These are phyloP conservation scores for Candida sanyaensis DNA, from an alignment of 1,139 yeast genomes.

Conservation along the genomic window DNA sequence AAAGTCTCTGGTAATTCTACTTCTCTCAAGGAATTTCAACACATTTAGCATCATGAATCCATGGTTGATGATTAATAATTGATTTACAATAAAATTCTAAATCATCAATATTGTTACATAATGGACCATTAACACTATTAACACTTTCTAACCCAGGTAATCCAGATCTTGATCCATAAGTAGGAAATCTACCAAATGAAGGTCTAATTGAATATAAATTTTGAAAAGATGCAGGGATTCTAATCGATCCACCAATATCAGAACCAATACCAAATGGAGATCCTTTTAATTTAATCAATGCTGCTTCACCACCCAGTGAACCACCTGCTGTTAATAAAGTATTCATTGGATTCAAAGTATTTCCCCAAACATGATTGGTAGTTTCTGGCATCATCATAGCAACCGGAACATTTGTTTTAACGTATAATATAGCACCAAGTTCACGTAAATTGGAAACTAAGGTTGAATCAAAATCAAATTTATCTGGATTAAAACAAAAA, in stretches of 20 bases:
- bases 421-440: slow-evolving; percentile 66
- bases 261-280: slow-evolving; percentile 70
- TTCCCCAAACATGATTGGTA: slow-evolving; percentile 40
- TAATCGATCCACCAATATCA: slow-evolving; percentile 78
- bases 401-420: slow-evolving; percentile 48
- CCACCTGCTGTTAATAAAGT: slow-evolving; percentile 52
- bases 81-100: slow-evolving; percentile 59
- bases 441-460: slow-evolving; percentile 25
- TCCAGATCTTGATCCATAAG: slow-evolving; percentile 43
- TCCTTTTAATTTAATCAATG: slow-evolving; percentile 63
- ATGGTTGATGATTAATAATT: slow-evolving; percentile 64
- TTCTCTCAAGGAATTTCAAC: slow-evolving; percentile 61
- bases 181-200: slow-evolving; percentile 59
- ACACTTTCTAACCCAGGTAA: slow-evolving; percentile 62
- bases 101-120: slow-evolving; percentile 62
- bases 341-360: slow-evolving; percentile 43
- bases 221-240: slow-evolving; percentile 73
- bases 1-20: slow-evolving; percentile 42
- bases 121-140: slow-evolving; percentile 62
- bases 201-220: slow-evolving; percentile 72
- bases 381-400: slow-evolving; percentile 50
- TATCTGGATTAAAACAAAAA: slow-evolving; percentile 52
- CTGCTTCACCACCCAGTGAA: slow-evolving; percentile 78
- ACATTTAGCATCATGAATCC: slow-evolving; percentile 59
- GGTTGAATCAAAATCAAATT: slow-evolving; percentile 37